Base-by-base conservation (phyloP, 352 stramenopile species). In the Hyaloperonospora arabidopsidis region DNA sequence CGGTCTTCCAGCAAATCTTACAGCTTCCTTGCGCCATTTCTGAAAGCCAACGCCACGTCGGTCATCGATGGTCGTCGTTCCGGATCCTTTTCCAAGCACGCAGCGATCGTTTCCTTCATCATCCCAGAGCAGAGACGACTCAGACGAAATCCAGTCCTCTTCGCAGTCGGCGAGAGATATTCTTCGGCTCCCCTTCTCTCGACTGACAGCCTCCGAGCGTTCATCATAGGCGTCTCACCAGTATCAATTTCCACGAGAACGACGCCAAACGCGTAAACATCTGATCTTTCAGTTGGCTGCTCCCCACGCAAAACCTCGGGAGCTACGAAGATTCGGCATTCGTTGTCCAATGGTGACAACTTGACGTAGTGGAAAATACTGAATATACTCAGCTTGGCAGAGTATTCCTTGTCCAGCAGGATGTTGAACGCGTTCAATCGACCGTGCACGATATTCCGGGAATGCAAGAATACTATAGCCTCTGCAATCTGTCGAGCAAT, bases 291-390 rank as follows among this genome's bases (percentile, higher is more conserved):
- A 0, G 72, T 86, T 34, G 78, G 78, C 49, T 85, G 74, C 41
- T 87, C 75, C 5, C 82, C 79, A 14, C 70, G 76, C 36, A 89
- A 57, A 50, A 90, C 68, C 48, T 93, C 82, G 0, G 82, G 82
- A 17, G 82, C 72, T 2, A 76, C 79, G 18, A 93, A 87, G 28
- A 86, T 61, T 32, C 68, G 68, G 47, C 73, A 83, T 54, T 89
- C 74, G 25, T 68, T 74, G 56, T 87, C 79, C 41, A 87, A 57
- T 23, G 77, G 79, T 19, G 73, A 87, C 10, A 83, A 63, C 39
- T 87, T 81, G 12, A 87, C 75, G 55, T 87, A 87, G 55, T 91
- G 77, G 66, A 86, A 87, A 49, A 87, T 74, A 15, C 77, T 73
- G 47, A 93, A 90, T 8, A 88, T 57, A 51, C 76, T 90, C 29